Evolutionary conservation across 495 filamentous ascomycete genomes (phyloP), one percentile per base, ranked within the genome.

Genomic region (Talaromyces stipitatus): DNA sequence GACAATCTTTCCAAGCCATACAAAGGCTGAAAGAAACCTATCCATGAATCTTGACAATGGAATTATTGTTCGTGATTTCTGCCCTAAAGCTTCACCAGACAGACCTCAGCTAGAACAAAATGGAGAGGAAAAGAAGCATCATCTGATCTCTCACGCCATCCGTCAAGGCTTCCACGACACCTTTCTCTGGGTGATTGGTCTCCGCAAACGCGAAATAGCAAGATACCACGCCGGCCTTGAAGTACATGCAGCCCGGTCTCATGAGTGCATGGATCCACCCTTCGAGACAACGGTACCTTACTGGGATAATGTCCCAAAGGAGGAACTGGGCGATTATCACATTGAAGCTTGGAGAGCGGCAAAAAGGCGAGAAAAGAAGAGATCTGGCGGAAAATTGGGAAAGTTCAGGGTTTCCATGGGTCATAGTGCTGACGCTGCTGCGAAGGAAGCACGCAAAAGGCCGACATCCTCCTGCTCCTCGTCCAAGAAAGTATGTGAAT

Each of bases 11-110:
- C 56, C 62, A 7, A 64, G 62, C 32, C 60, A 62, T 41, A 60
- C 62, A 2, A 52, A 38, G 32, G 41, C 32, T 20, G 50, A 52
- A 16, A 52, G 63, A 24, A 54, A 58, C 29, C 26, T 45, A 48
- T 38, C 45, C 6, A 59, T 60, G 22, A 47, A 45, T 43, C n/a
- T 46, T 5, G 23, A 38, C 10, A 60, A 64, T 47, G 22, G 41
- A 16, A 27, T 66, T 14, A 27, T 51, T 28, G 58, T 60, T 22
- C 60, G 59, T n/a, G 64, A 64, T 46, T 66, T 66, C 27, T 50
- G 48, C 48, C 10, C 56, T 11, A 38, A 50, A 18, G 47, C 55
- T 22, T 55, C 54, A 24, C 36, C 54, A 43, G 54, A 55, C 18
- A 33, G 27, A 26, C 36, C 54, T 30, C 11, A 45, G 22, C 22